phyloP scores from a whole-genome alignment of 2,329 filamentous ascomycete species.

The Aschersonia sp. region DNA sequence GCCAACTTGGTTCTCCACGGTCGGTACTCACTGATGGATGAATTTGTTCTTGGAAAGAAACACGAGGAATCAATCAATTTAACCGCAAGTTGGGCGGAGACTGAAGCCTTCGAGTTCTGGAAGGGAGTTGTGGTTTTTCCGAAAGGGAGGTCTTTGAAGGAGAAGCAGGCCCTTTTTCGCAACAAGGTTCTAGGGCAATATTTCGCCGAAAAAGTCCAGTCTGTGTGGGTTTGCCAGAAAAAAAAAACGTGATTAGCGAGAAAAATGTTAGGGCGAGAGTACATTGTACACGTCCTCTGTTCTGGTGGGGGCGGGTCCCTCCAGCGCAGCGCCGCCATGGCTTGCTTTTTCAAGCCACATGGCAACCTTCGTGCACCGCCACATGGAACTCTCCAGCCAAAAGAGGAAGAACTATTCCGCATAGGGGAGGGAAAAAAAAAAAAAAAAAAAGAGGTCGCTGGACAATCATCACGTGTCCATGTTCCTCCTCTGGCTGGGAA shows the following conservation, averaged over 20 bases:
- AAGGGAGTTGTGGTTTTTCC: constrained; percentile 16
- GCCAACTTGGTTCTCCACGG: too few relatives aligned
- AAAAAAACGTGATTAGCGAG: constrained; percentile 14
- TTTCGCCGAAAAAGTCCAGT: too few relatives aligned
- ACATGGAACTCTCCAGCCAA: background rate
- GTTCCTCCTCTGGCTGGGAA: background rate
- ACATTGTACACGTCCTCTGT: background rate
- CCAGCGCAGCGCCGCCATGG: too few relatives aligned
- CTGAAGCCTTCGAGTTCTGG: constrained; percentile 91
- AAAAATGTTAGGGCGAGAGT: constrained; percentile 10
- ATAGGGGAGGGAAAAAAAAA: too few relatives aligned
- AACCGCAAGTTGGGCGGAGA: constrained; percentile 97
- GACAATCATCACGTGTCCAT: background rate
- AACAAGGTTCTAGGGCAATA: too few relatives aligned
- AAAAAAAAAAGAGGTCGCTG: background rate
- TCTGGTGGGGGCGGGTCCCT: background rate
- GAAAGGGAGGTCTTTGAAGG: constrained; percentile 13
- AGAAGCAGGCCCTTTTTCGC: background rate
- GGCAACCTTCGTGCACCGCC: background rate
- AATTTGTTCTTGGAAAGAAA: constrained; percentile 30
- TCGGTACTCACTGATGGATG: background rate
- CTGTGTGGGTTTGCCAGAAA: background rate
- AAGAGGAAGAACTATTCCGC: too few relatives aligned
- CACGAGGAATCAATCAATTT: constrained; percentile 99
- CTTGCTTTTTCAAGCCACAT: too few relatives aligned